phyloP scores from a whole-genome alignment of 2,329 filamentous ascomycete species.

The Celoporthe dispersa region DNA sequence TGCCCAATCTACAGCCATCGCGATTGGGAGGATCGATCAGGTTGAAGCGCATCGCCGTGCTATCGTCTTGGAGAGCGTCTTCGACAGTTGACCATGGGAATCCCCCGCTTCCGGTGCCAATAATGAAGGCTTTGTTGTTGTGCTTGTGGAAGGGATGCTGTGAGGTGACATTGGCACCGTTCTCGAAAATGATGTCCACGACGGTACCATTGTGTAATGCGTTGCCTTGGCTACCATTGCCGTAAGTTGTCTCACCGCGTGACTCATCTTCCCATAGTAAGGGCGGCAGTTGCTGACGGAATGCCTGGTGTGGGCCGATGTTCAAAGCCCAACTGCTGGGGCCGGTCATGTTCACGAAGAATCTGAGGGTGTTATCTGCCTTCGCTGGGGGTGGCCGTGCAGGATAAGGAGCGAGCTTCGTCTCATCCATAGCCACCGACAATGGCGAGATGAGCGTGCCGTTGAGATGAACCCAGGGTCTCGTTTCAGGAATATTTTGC shows the following conservation, averaged over 20 bases:
- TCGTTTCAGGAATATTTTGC: conserved; percentile 21
- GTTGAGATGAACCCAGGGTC: conserved; percentile 31
- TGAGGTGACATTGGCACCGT: conserved; percentile 32
- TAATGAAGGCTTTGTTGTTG: conserved; percentile 36
- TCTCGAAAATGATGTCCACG: conserved; percentile 36
- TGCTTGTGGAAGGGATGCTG: conserved; percentile 38
- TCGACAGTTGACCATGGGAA: conserved; percentile 35
- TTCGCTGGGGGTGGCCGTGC: conserved; percentile 23
- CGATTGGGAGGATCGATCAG: conserved; percentile 26
- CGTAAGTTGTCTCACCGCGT: conserved; percentile 30
- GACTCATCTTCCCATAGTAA: conserved; percentile 30
- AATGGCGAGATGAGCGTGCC: conserved; percentile 22
- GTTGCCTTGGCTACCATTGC: conserved; percentile 4
- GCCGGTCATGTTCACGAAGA: conserved; percentile 31
- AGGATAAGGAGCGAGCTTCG: conserved; percentile 28
- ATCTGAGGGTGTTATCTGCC: conserved; percentile 30
- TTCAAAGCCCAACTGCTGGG: conserved; percentile 29
- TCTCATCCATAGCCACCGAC: conserved; percentile 27
- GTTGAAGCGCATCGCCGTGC: conserved; percentile 52
- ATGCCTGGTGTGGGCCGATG: conserved; percentile 31
- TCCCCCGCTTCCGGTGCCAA: conserved; percentile 34
- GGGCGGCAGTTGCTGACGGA: conserved; percentile 31
- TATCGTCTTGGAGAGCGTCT: conserved; percentile 45
- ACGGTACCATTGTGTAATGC: conserved; percentile 33
- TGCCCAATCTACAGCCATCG: conserved; percentile 29